phyloP scores from a whole-genome alignment of 2,329 filamentous ascomycete genomes.

The Fusarium decemcellulare region DNA sequence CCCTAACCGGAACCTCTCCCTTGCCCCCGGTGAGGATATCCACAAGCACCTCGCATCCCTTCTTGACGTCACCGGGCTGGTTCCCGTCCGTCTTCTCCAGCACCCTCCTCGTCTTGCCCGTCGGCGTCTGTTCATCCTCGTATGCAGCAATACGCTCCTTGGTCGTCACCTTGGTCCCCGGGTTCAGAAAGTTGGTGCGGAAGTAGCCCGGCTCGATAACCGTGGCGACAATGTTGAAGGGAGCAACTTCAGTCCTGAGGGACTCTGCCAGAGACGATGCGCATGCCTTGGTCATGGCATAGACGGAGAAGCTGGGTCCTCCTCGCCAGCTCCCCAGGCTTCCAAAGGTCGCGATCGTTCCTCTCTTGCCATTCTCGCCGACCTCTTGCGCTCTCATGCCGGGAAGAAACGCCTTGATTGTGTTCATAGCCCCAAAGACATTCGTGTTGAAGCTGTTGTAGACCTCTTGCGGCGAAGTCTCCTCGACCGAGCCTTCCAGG shows the following conservation, averaged over 20 bases:
- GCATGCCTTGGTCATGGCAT: conserved; percentile 62
- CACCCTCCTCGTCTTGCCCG: conserved; percentile 45
- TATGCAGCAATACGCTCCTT: conserved; percentile 53
- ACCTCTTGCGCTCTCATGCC: conserved; percentile 58
- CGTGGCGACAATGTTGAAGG: conserved; percentile 60
- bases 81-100: conserved; percentile 58
- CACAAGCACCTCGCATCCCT: conserved; percentile 66
- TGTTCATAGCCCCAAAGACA: conserved; percentile 66
- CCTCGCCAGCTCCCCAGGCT: conserved; percentile 61
- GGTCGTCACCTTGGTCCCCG: conserved; percentile 44
- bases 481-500: conserved; percentile 59
- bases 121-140: conserved; percentile 47
- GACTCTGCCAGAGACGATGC: conserved; percentile 61
- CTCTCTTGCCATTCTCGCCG: conserved; percentile 43
- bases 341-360: conserved; percentile 60
- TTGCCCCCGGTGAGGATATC: conserved; percentile 70
- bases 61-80: conserved; percentile 69
- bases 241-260: conserved; percentile 58
- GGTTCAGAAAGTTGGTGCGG: conserved; percentile 63
- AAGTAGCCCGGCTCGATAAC: conserved; percentile 68
- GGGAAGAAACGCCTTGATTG: conserved; percentile 63
- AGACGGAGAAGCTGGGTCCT: conserved; percentile 55
- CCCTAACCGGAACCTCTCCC: conserved; percentile 64
- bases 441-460: conserved; percentile 64
- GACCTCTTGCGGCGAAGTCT: conserved; percentile 54